Evolutionary conservation across 2,329 filamentous ascomycete genomes (phyloP).

Genomic region (Xylogone sp.): DNA sequence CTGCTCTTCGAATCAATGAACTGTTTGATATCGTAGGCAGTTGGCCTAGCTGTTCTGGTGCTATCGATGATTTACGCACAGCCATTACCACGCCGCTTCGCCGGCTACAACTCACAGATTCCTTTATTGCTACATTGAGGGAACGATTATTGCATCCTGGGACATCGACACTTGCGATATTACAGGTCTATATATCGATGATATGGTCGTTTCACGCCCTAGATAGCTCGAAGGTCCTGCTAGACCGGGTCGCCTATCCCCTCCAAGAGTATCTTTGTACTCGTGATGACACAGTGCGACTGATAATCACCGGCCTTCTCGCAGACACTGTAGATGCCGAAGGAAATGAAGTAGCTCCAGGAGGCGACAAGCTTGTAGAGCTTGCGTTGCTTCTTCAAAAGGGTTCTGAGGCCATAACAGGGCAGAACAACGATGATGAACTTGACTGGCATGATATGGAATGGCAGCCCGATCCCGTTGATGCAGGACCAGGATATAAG

Average conservation of each 20-base stretch:
- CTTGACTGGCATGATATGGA: conserved; percentile 89
- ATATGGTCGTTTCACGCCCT: conserved; percentile 73
- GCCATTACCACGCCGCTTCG: conserved; percentile 65
- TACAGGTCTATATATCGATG: conserved; percentile 75
- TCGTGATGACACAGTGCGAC: conserved; percentile 72
- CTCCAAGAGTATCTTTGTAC: conserved; percentile 74
- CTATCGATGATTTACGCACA: conserved; percentile 69
- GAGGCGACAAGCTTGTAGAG: conserved; percentile 55
- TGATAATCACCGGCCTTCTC: conserved; percentile 72
- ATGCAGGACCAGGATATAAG: conserved; percentile 89
- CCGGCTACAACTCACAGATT: conserved; percentile 65
- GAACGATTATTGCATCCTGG: conserved; percentile 70
- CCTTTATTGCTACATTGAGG: conserved; percentile 63
- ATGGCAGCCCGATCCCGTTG: conserved; percentile 89
- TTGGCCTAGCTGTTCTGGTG: conserved; percentile 70
- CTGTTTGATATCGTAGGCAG: conserved; percentile 75
- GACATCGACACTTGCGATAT: conserved; percentile 69
- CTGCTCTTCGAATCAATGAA: conserved; percentile 64
- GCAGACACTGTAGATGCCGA: conserved; percentile 50
- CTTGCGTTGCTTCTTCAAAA: conserved; percentile 58
- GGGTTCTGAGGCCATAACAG: conserved; percentile 41
- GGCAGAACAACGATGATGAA: conserved; percentile 59
- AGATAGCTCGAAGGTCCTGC: conserved; percentile 72
- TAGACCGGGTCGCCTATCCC: conserved; percentile 69
- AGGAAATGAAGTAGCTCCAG: conserved; percentile 28